phyloP scores from a whole-genome alignment of 805 yeast species.

The Lachancea meyersii region DNA sequence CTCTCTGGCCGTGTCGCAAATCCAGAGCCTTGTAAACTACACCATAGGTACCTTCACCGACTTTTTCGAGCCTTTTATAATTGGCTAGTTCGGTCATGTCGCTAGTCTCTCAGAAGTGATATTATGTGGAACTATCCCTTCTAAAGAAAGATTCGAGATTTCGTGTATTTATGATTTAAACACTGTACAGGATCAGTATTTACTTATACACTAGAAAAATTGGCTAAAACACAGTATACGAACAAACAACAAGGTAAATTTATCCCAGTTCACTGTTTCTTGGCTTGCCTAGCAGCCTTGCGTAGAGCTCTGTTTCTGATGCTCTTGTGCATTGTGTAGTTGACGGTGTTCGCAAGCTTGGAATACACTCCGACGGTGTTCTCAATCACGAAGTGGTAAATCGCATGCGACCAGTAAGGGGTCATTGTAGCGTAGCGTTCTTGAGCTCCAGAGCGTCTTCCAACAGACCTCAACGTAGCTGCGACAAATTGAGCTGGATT shows the following conservation, averaged over 20 bases:
- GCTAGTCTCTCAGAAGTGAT: background rate
- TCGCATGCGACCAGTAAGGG: conserved; percentile 91
- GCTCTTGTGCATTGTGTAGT: conserved; percentile 68
- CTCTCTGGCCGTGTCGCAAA: conserved; percentile 71
- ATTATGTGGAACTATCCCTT: background rate
- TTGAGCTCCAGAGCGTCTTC: conserved; percentile 88
- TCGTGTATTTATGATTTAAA: background rate
- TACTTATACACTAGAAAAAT: conserved; percentile 2
- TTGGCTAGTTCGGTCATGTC: conserved; percentile 83
- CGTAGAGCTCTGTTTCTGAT: conserved; percentile 79
- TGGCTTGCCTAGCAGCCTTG: conserved; percentile 40
- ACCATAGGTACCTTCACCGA: conserved; percentile 97
- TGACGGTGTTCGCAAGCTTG: conserved; percentile 58
- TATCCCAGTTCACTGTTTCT: conserved; percentile 17
- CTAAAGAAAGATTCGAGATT: background rate
- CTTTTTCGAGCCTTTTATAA: conserved; percentile 89
- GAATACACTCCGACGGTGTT: conserved; percentile 79
- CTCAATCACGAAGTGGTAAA: conserved; percentile 78
- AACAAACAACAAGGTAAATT: background rate
- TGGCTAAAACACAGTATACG: conserved; percentile 5
- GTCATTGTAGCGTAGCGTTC: conserved; percentile 81
- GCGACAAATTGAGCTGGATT: conserved; percentile 72
- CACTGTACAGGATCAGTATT: background rate
- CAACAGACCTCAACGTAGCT: conserved; percentile 62
- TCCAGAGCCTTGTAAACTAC: conserved; percentile 94